Base-by-base conservation (phyloP, 306 rosid species). In the Quercus agrifolia region DNA sequence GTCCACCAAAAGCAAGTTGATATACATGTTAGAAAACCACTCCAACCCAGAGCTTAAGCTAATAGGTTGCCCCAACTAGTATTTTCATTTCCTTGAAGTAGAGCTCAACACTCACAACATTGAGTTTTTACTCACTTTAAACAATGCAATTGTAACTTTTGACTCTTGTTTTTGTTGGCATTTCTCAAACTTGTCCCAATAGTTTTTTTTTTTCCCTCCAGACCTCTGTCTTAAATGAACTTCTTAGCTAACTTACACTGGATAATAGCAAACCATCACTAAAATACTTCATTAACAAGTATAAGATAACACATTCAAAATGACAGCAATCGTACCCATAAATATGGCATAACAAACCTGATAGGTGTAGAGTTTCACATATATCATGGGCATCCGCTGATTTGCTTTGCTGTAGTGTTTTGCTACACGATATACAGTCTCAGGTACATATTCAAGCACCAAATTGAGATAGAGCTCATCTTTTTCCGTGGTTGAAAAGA, bases 391-490 rank as follows among this genome's bases (percentile, higher is more conserved):
- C 95, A 91, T 91, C 78, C 89, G 81, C 79, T 87, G 91, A 80
- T 87, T 89, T 75, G 89, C 90, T 85, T 91, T 91, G 81, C 88
- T 89, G 57, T 91, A 91, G 80, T 91, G 91, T 78, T 89, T 91
- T 56, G 86, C 74, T 74, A 91, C 91, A 33, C 91, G 92, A 74
- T 86, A 85, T 75, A 91, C 85, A n/a, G 92, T 91, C 82, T 91
- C 93, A 23, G 91, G 91, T 68, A 88, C 91, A 76, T 85, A 88
- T 66, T 88, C 89, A n/a, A 88, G 93, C n/a, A 88, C 92, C 78
- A 91, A 84, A 84, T 91, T 91, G 15, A 91, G 92, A 85, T 91
- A 91, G 54, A 91, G 92, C 84, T 88, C 92, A 75, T 87, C 91
- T 76, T 91, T 88, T 51, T 89, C 92, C 21, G 92, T 85, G 46